Evolutionary conservation across 2,329 filamentous ascomycete species (phyloP).

Genomic region (Tolypocladium guangdongense): DNA sequence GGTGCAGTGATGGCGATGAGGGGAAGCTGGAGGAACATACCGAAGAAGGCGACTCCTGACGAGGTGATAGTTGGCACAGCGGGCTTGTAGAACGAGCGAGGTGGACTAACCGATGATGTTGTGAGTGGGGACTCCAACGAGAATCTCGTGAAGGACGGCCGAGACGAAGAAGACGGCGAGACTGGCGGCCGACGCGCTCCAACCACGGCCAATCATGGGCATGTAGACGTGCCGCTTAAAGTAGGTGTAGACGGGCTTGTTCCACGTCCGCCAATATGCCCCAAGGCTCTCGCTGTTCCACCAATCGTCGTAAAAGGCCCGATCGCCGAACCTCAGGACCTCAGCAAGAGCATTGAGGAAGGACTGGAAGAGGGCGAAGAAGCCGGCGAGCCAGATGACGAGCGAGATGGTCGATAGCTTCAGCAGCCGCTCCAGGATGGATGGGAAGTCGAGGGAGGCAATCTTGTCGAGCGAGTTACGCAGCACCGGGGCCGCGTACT

Average conservation of each 20-base stretch:
- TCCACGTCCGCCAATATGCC: conserved; percentile 92
- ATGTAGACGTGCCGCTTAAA: conserved; percentile 92
- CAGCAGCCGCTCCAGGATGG: conserved; percentile 80
- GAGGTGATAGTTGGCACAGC: conserved; percentile 4
- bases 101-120: conserved; percentile 64
- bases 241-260: conserved; percentile 93
- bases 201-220: conserved; percentile 76
- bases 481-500: conserved; percentile 85
- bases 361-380: conserved; percentile 93
- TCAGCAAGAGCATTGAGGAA: conserved; percentile 87
- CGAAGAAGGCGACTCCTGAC: conserved; percentile 76
- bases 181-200: conserved; percentile 59
- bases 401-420: conserved; percentile 93
- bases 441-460: conserved; percentile 63
- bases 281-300: conserved; percentile 88
- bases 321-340: conserved; percentile 78
- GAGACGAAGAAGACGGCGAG: conserved; percentile 80
- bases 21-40: conserved; percentile 89
- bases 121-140: conserved; percentile 90
- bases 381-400: conserved; percentile 93
- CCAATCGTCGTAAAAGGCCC: conserved; percentile 95
- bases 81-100: not conserved
- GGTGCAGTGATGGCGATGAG: conserved; percentile 73
- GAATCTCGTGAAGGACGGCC: conserved; percentile 79
- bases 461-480: conserved; percentile 87